phyloP scores from a whole-genome alignment of 768 basidiomycete genomes.

The Harrya chromipes region DNA sequence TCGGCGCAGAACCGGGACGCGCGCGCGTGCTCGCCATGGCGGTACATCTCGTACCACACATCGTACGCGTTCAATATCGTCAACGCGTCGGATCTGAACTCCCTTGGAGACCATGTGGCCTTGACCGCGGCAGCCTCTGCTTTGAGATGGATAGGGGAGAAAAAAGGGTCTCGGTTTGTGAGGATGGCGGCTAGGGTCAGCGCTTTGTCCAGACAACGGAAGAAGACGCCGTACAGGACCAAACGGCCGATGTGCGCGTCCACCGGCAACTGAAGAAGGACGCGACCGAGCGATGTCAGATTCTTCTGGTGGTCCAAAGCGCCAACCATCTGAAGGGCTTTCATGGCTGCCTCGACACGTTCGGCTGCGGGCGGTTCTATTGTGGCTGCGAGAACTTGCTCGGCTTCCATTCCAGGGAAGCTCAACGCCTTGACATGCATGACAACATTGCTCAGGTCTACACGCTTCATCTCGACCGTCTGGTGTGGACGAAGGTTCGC shows the following conservation, averaged over 20 bases:
- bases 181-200: conserved; percentile 90
- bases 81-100: conserved; percentile 83
- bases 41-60: conserved; percentile 73
- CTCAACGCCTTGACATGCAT: conserved; percentile 96
- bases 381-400: conserved; percentile 78
- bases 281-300: conserved; percentile 82
- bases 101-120: conserved; percentile 70
- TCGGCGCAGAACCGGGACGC: conserved; percentile 78
- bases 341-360: conserved; percentile 78
- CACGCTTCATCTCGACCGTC: conserved; percentile 92
- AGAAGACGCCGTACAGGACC: conserved; percentile 87
- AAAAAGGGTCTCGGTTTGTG: conserved; percentile 87
- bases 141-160: conserved; percentile 77
- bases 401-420: conserved; percentile 80
- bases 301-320: conserved; percentile 75
- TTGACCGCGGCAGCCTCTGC: conserved; percentile 68
- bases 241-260: conserved; percentile 89
- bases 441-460: conserved; percentile 85
- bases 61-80: conserved; percentile 80
- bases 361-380: conserved; percentile 86
- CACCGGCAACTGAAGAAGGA: conserved; percentile 85
- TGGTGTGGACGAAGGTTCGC: conserved; percentile 70
- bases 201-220: conserved; percentile 86
- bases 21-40: conserved; percentile 54
- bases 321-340: conserved; percentile 78